Evolutionary conservation across 2,329 filamentous ascomycete genomes (phyloP).

Genomic region (Phaeoacremonium minimum): DNA sequence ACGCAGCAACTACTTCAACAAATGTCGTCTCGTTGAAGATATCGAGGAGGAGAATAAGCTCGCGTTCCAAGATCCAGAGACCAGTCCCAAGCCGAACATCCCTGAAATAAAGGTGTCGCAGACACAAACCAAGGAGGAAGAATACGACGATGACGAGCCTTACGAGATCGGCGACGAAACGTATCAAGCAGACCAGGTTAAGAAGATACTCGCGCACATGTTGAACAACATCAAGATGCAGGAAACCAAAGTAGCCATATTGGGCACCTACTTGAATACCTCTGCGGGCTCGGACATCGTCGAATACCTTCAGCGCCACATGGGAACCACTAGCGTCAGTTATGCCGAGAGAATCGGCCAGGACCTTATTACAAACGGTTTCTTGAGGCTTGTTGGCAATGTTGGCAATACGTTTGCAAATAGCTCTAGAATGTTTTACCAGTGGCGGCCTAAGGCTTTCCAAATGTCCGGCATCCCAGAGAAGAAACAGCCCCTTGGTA

Average conservation of each 20-base stretch:
- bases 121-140: constrained; percentile 48
- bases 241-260: constrained; percentile 91
- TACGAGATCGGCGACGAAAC: constrained; percentile 88
- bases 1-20: constrained; percentile 96
- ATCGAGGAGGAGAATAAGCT: constrained; percentile 98
- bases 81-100: constrained; percentile 61
- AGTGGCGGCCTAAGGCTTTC: constrained; percentile 93
- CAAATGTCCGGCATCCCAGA: constrained; percentile 82
- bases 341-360: constrained; percentile 95
- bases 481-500: constrained; percentile 69
- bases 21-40: constrained; percentile 93
- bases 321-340: constrained; percentile 78
- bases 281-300: constrained; percentile 90
- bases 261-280: constrained; percentile 92
- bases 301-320: constrained; percentile 86
- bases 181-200: constrained; percentile 81
- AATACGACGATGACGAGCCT: constrained; percentile 73
- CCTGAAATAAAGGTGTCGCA: constrained; percentile 86
- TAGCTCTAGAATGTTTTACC: constrained; percentile 95
- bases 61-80: constrained; percentile 84
- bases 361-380: constrained; percentile 81
- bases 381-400: constrained; percentile 86
- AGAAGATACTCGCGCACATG: constrained; percentile 85
- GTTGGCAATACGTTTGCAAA: constrained; percentile 96
- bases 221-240: constrained; percentile 80